phyloP scores from a whole-genome alignment of 192 early-diverging fungal genomes.

The Cladochytrium replicatum region DNA sequence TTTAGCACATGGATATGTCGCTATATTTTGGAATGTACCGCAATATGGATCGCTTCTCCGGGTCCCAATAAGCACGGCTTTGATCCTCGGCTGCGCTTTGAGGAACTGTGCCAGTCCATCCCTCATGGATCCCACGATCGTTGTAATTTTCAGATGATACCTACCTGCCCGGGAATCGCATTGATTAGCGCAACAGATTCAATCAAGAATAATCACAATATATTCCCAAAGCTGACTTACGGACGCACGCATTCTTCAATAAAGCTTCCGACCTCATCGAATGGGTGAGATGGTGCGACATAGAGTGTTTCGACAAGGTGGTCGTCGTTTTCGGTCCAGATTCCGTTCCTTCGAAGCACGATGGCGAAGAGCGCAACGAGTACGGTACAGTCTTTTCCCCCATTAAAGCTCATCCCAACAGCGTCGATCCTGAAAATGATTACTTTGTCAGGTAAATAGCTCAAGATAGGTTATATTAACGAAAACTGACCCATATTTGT shows the following conservation, averaged over 20 bases:
- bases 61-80: slow-evolving; percentile 76
- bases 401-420: slow-evolving; percentile 82
- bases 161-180: slow-evolving; percentile 32
- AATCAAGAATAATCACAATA: neutral
- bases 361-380: slow-evolving; percentile 70
- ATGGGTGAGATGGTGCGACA: slow-evolving; percentile 65
- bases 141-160: slow-evolving; percentile 59
- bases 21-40: slow-evolving; percentile 3
- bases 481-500: too few species aligned
- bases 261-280: slow-evolving; percentile 81
- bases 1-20: neutral
- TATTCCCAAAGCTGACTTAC: slow-evolving; percentile 8
- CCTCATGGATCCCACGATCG: slow-evolving; percentile 66
- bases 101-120: slow-evolving; percentile 65
- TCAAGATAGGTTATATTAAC: too few species aligned
- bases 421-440: slow-evolving; percentile 39
- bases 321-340: too few species aligned
- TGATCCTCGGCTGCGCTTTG: slow-evolving; percentile 31
- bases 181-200: slow-evolving; percentile 2
- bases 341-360: slow-evolving; percentile 41
- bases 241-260: slow-evolving; percentile 52
- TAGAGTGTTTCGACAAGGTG: slow-evolving; percentile 44
- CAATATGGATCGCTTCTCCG: slow-evolving; percentile 42
- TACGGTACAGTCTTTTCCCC: slow-evolving; percentile 95
- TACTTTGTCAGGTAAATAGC: neutral